Conservation (phyloP, 2,329 filamentous ascomycete species). For the Pseudonectria buxi region DNA sequence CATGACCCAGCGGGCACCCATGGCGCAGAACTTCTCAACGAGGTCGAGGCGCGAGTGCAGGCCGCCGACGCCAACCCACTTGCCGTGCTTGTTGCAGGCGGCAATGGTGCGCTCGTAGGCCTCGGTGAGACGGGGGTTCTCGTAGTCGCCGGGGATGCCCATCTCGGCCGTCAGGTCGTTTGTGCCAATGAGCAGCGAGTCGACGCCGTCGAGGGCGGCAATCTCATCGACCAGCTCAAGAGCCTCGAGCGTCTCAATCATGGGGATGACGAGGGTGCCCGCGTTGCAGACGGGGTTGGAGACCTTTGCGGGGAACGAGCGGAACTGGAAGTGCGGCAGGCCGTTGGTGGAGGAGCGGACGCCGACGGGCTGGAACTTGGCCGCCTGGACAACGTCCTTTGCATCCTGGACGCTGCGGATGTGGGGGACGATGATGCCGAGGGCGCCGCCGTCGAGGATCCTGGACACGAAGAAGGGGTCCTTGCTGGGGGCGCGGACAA, state of each 20-base stretch:
- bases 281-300: conserved; percentile 15
- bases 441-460: conserved; percentile 18
- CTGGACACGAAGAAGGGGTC: conserved; percentile 21
- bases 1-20: conserved; percentile 25
- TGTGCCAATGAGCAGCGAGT: conserved; percentile 36
- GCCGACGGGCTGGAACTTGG: conserved; percentile 20
- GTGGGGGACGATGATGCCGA: conserved; percentile 22
- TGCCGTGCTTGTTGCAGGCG: conserved; percentile 32
- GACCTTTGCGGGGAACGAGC: conserved; percentile 14
- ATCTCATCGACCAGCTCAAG: conserved; percentile 24
- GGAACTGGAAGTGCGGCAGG: conserved; percentile 15
- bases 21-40: conserved; percentile 29
- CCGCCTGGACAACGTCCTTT: conserved; percentile 18
- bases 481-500: conserved; percentile 19
- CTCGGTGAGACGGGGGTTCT: conserved; percentile 15
- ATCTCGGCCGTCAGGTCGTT: conserved; percentile 38
- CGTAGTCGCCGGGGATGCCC: conserved; percentile 25
- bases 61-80: conserved; percentile 34
- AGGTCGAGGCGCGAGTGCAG: conserved; percentile 34
- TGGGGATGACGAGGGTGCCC: conserved; percentile 20
- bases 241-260: conserved; percentile 23
- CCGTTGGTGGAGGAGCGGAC: conserved; percentile 17
- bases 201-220: conserved; percentile 32
- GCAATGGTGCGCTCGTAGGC: conserved; percentile 27
- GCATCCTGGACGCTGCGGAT: conserved; percentile 19